Conservation (phyloP, 1,139 yeast genomes). For the Pichia inconspicua region DNA sequence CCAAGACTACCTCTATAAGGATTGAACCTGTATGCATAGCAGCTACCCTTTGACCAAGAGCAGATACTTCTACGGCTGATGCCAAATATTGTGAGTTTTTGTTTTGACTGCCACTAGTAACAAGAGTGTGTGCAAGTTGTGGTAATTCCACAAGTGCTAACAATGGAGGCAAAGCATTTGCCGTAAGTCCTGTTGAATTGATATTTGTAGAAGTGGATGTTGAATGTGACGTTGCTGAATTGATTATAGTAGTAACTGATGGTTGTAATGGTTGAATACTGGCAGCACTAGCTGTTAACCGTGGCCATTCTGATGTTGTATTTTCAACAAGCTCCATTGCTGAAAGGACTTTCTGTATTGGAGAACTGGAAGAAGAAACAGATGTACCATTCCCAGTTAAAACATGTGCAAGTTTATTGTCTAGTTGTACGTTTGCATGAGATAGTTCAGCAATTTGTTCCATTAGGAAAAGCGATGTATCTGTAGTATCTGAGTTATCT, state of each 20-base stretch:
- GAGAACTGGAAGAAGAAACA: neutral
- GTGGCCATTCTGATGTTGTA: neutral
- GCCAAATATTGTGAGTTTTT: neutral
- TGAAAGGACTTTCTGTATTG: neutral
- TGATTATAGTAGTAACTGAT: neutral
- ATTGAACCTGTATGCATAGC: neutral
- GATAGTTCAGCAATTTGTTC: neutral
- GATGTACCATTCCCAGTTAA: neutral
- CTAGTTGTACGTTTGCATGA: neutral
- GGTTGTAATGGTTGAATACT: neutral
- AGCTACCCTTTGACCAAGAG: neutral
- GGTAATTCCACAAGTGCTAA: neutral
- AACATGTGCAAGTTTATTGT: neutral
- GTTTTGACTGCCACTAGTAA: neutral
- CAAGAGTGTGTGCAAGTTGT: neutral
- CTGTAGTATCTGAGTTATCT: neutral
- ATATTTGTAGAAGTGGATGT: neutral
- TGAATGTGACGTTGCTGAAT: neutral
- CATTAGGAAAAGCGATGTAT: neutral
- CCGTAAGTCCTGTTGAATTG: neutral
- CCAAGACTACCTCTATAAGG: neutral
- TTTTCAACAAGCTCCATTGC: neutral
- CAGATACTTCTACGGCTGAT: neutral
- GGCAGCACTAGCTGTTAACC: neutral
- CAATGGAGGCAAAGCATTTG: neutral